phyloP scores from a whole-genome alignment of 2,329 filamentous ascomycete species.

The Colletotrichum magnum region DNA sequence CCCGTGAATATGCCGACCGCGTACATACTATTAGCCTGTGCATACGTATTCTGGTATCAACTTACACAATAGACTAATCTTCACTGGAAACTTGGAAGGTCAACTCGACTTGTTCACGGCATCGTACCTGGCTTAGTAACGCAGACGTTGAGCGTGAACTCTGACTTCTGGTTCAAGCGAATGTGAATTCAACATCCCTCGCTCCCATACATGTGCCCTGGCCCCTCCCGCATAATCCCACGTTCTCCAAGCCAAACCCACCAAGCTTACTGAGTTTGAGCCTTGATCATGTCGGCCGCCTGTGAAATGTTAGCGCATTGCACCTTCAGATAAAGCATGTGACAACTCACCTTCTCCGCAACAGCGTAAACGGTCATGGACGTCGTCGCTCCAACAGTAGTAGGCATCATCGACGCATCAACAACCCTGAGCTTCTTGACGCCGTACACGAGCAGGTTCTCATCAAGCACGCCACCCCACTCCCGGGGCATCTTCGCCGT shows the following conservation, averaged over 20 bases:
- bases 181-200: too few species aligned
- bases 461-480: slow-evolving; percentile 48
- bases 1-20: not conserved
- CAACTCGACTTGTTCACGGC: too few species aligned
- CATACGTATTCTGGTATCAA: not conserved
- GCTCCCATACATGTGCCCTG: too few species aligned
- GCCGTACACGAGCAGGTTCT: slow-evolving; percentile 48
- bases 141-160: too few species aligned
- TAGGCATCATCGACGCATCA: slow-evolving; percentile 44
- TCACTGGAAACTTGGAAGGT: too few species aligned
- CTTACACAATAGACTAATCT: not conserved
- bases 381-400: slow-evolving; percentile 41
- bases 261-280: slow-evolving; percentile 23
- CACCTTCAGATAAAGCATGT: fast-evolving
- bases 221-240: not conserved
- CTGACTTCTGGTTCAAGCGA: too few species aligned
- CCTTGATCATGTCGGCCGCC: slow-evolving; percentile 41
- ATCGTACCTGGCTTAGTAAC: too few species aligned
- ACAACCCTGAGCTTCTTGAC: slow-evolving; percentile 43
- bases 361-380: slow-evolving; percentile 43
- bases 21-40: not conserved
- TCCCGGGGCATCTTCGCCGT: slow-evolving; percentile 48
- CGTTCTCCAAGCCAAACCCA: too few species aligned
- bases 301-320: slow-evolving; percentile 13
- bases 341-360: slow-evolving; percentile 41